Conservation (phyloP, 2,329 filamentous ascomycete genomes). For the Trichoderma koningii region DNA sequence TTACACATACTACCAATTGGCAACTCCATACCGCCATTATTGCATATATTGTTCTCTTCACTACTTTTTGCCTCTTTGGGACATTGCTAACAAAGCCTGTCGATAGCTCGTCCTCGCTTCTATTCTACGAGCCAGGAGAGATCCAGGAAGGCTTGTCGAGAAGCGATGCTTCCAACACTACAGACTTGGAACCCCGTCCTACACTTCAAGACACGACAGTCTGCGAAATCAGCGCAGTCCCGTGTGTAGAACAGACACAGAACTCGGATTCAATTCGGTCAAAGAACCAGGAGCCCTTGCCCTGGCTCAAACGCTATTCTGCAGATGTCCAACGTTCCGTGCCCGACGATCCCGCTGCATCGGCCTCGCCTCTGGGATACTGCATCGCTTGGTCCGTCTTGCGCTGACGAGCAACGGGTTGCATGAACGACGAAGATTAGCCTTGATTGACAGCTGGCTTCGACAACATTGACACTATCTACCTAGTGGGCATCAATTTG, state of each 20-base stretch:
- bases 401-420: not conserved
- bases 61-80: not conserved
- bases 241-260: not conserved
- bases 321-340: conserved; percentile 13
- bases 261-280: conserved; percentile 5
- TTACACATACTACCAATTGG: not conserved
- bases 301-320: not conserved
- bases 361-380: not conserved
- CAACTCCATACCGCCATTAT: conserved; percentile 11
- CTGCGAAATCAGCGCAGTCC: not conserved
- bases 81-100: not conserved
- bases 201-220: not conserved
- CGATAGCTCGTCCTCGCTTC: not conserved
- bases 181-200: not conserved
- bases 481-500: not conserved
- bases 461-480: not conserved
- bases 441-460: not conserved
- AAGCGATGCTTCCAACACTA: not conserved
- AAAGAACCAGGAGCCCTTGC: not conserved
- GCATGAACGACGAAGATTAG: not conserved
- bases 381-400: not conserved
- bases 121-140: not conserved
- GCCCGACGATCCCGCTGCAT: conserved; percentile 19
- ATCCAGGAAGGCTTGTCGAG: not conserved
- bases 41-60: not conserved